Percentiles rank a stretch among this genome's conserved stretches.
Conservation (phyloP, 257 asterid genomes). For the Phtheirospermum japonicum region DNA sequence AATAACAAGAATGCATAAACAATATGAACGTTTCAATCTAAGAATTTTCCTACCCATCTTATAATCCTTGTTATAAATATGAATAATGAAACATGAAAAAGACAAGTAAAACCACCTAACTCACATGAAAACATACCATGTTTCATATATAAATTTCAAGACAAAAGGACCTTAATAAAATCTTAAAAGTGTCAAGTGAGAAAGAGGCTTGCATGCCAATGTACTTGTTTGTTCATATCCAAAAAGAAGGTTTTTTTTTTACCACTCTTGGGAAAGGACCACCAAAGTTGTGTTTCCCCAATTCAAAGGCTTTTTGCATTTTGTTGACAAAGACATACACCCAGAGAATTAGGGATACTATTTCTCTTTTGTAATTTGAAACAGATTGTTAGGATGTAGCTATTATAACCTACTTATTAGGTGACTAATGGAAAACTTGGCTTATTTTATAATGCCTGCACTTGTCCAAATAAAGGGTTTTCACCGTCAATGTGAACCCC, state of each 20-base stretch:
- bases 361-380: neutral
- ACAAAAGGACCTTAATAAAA: neutral
- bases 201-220: neutral
- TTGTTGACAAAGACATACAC: neutral
- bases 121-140: neutral
- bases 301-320: neutral
- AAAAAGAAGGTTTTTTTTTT: too few relatives aligned
- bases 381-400: too few relatives aligned
- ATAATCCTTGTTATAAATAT: too few relatives aligned
- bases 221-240: neutral
- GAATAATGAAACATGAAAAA: too few relatives aligned
- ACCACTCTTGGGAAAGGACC: neutral
- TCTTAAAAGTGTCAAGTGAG: neutral
- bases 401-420: too few relatives aligned
- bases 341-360: neutral
- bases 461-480: neutral
- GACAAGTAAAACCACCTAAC: neutral
- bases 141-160: neutral
- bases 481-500: too few relatives aligned
- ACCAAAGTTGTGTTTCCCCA: neutral
- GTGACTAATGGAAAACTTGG: too few relatives aligned
- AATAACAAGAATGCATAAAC: too few relatives aligned
- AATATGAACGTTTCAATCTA: too few relatives aligned
- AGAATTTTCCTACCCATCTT: too few relatives aligned
- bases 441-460: neutral